phyloP scores from a whole-genome alignment of 805 yeast species.

The Wickerhamiella sorbophila region DNA sequence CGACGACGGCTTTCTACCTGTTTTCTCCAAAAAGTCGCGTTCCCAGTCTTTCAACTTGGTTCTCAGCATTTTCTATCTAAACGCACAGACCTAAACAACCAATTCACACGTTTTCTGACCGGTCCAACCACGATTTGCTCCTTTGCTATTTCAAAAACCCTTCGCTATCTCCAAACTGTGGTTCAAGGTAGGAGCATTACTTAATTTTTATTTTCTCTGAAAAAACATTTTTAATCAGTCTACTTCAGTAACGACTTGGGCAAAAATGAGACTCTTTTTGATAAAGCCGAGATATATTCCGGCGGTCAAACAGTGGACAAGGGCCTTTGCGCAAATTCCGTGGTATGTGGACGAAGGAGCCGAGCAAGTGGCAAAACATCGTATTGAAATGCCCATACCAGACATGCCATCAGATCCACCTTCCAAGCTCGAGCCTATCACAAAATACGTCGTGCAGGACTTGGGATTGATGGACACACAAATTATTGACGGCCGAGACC shows the following conservation, averaged over 20 bases:
- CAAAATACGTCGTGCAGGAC: slow-evolving; percentile 37
- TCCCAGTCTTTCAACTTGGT: slow-evolving; percentile 44
- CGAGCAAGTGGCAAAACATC: slow-evolving; percentile 12
- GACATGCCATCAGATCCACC: slow-evolving; percentile 50
- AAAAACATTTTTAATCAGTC: too few species aligned
- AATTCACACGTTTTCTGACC: too few species aligned
- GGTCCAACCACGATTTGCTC: too few species aligned
- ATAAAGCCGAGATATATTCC: too few species aligned
- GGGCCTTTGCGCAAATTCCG: slow-evolving; percentile 25
- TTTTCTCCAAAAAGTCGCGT: slow-evolving; percentile 27
- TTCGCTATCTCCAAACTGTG: too few species aligned
- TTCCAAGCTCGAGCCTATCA: slow-evolving; percentile 30
- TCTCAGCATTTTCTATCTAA: slow-evolving; percentile 21
- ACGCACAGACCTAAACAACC: neutral
- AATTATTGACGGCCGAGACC: slow-evolving; percentile 47
- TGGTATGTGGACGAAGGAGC: slow-evolving; percentile 41
- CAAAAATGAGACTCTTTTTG: too few species aligned
- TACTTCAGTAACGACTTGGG: too few species aligned
- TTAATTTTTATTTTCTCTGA: too few species aligned
- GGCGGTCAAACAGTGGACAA: too few species aligned
- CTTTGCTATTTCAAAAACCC: too few species aligned
- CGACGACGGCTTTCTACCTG: slow-evolving; percentile 34
- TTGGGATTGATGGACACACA: slow-evolving; percentile 52
- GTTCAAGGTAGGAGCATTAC: neutral
- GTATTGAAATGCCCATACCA: slow-evolving; percentile 31